These are phyloP conservation scores for Kondoa malvinella DNA, from an alignment of 768 basidiomycete species.

Conservation along the genomic window DNA sequence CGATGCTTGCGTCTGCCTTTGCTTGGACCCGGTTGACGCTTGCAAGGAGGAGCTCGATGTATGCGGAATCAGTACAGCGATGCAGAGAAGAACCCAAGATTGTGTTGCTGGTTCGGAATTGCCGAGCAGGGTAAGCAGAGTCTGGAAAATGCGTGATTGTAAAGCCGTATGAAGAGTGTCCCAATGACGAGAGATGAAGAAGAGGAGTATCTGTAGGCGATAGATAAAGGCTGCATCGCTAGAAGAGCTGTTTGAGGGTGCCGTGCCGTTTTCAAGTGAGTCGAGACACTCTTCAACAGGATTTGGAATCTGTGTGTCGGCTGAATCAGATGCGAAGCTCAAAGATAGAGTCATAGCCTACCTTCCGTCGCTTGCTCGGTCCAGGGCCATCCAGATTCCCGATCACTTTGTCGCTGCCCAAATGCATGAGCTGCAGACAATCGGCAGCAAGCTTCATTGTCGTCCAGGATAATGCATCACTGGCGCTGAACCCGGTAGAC, in stretches of 20 bases:
- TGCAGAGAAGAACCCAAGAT: conserved; percentile 67
- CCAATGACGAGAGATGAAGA: conserved; percentile 2
- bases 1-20: conserved; percentile 14
- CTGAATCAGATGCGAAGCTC: neutral
- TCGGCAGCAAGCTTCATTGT: neutral
- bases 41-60: no score
- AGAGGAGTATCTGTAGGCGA: conserved; percentile 11
- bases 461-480: neutral
- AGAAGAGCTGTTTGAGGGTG: neutral
- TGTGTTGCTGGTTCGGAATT: conserved; percentile 51
- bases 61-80: conserved; percentile 46
- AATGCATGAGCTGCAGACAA: neutral
- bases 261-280: neutral
- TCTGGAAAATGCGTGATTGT: conserved; percentile 37
- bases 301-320: neutral
- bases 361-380: conserved; percentile 34
- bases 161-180: neutral
- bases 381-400: neutral
- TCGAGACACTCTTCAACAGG: neutral
- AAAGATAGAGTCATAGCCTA: conserved; percentile 29
- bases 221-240: neutral
- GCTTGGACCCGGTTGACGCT: neutral
- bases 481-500: neutral
- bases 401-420: neutral
- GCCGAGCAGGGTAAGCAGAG: conserved; percentile 47